Base-by-base conservation (phyloP, 1,284 basidiomycete species). In the Pholiota adiposa region DNA sequence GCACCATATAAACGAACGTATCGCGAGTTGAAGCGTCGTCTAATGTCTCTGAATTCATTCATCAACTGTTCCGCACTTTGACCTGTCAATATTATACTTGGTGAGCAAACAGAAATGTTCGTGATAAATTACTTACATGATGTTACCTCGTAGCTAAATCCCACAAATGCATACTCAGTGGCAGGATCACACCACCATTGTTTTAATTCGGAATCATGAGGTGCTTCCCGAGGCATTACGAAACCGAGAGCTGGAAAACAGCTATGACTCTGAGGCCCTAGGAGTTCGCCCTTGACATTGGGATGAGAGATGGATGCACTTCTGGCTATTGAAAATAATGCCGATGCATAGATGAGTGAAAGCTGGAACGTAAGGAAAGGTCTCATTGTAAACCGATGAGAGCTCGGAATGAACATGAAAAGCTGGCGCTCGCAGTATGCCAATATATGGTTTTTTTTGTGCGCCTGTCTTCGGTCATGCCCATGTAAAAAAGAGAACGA, bases 1-100 rank as follows among this genome's bases (percentile, higher is more conserved):
- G 70, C 73, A 25, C 85, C 84, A 61, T 89, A 89, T 34, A 89
- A 71, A 19, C 88, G 83, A 33, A 89, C 82, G 67, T 89, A 89
- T 38, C 89, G 82, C n/a, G 80, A 78, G 12, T 80, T 71, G 69
- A 87, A 89, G 41, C 73, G 74, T 19, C 78, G 66, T 46, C 81
- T 79, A 54, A 89, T 87, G 61, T 87, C 79, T 23, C 72, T 70
- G 65, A 90, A 90, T 54, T 89, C 87, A 25, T 64, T 64, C 46
- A 77, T 70, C 18, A 89, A 73, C 61, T 85, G 77, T 16, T 61
- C 43, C 19, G 58, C 31, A 71, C 74, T 79, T 66, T 81, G 81
- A 56, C 80, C 80, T 81, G 57, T 29, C 16, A 44, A 40, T 21
- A 18, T n/a, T 33, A 23, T 25, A 27, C 49, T 21, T 40, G 14